Base-by-base conservation (phyloP, 2,329 filamentous ascomycete species). In the Trichophaea hybrida region DNA sequence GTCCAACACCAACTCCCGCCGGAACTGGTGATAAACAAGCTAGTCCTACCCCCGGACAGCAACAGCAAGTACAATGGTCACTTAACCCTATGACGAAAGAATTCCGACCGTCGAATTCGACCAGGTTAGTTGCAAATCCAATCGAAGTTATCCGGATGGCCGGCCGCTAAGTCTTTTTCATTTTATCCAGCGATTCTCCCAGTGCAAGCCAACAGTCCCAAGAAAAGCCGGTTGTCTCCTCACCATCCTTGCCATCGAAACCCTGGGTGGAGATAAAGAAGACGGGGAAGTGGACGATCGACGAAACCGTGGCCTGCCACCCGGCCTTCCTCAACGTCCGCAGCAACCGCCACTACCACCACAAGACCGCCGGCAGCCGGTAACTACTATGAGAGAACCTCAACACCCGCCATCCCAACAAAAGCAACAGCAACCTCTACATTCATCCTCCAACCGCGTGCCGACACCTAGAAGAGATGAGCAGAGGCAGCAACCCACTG, bases 231-330 rank as follows among this genome's bases (percentile, higher is more conserved):
- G 44, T 15, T 43, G 10, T 33, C 13, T n/a, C 51, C n/a, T 6
- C 24, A 10, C 34, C 53, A 12, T 56, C 61, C 35, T 60, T 67
- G 12, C 66, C 66, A 24, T 55, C 65, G 10, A 67, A 68, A 56
- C 59, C 62, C n/a, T n/a, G 15, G 64, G 56, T 32, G 64, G 60
- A 15, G 66, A 68, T 49, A 66, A 66, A 48, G 67, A 68, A 52
- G 67, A 68, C 56, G 67, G 67, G 6, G 67, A 68, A 55, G 67
- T 68, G 37, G 67, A 68, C 32, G 67, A 68, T 58, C 61, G 55
- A n/a, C 50, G 59, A 6, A 62, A 58, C 35, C 40, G 44, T 15
- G 24, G n/a, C n/a, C 8, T 37, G 31, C 34, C 37, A 8, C 38
- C 53, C 44, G 59, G 31, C 55, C 64, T 55, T 61, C 64, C 17